Base-by-base conservation (phyloP, 2,329 filamentous ascomycete species). In the Alternaria sp. region DNA sequence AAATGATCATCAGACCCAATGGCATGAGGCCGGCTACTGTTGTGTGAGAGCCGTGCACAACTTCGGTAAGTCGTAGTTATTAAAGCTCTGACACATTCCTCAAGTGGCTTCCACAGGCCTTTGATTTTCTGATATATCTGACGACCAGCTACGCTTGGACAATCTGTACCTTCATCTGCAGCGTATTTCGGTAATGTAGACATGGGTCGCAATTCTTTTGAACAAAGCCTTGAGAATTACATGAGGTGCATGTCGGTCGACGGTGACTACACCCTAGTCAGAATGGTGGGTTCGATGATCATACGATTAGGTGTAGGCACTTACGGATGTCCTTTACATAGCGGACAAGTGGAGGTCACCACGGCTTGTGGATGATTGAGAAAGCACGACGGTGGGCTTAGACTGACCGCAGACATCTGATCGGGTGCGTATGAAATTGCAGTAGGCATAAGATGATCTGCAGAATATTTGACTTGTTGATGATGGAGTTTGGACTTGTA, bases 271-370 rank as follows among this genome's bases (percentile, higher is more conserved):
- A 6, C 4, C 12, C 6, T 0, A 24, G 30, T 49, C 46, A 49
- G 46, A 3, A 11, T 14, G 5, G 12, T 30, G 24, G n/a, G 6
- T 20, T 36, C 14, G 18, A 49, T 16, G 18, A 9, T 36, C 7
- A 16, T 20, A 24, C 20, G 3, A 36, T 3, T 7, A 22, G 14
- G 5, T 49, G 30, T 24, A n/a, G 11, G 16, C 22, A 22, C 46
- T 49, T 36, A 34, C 30, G 32, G 46, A 12, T 34, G 30, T 24
- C 46, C 46, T 49, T 49, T 49, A 18, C 46, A 49, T 24, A 49
- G 32, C 7, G 46, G 46, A 26, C 46, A 49, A 30, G 30, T 49
- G 20, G 46, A 49, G 1, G 46, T 49, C 5, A 49, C 18, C 30
- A 49, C 46, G 6, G 46, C 46, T 49, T 49, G 46, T n/a, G 46